These are phyloP conservation scores for Lactarius quietus DNA, from an alignment of 768 basidiomycete genomes.

Conservation along the genomic window DNA sequence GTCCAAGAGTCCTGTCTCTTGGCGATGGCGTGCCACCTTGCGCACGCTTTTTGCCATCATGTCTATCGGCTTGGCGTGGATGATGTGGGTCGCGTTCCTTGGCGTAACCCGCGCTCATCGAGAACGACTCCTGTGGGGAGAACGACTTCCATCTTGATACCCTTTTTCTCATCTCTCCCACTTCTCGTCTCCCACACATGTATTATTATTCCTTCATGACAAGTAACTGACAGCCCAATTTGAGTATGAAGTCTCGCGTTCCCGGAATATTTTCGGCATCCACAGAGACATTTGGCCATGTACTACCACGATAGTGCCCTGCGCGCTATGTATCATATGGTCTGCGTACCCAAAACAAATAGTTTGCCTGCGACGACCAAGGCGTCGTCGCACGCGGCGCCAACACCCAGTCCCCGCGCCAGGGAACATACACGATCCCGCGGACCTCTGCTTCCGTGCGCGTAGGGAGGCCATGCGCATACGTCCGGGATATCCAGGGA, in stretches of 20 bases:
- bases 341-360: constrained; percentile 85
- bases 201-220: constrained; percentile 7
- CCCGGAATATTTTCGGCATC: not conserved
- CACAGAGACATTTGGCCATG: not conserved
- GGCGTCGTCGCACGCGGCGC: constrained; percentile 50
- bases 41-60: constrained; percentile 38
- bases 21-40: constrained; percentile 63
- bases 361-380: constrained; percentile 59
- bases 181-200: constrained; percentile 1
- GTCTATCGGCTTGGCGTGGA: constrained; percentile 57
- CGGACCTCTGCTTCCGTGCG: constrained; percentile 75
- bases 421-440: constrained; percentile 73
- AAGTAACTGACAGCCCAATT: not conserved
- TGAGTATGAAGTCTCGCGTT: not conserved
- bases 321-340: constrained; percentile 35
- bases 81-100: constrained; percentile 54
- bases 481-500: constrained; percentile 60
- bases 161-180: not conserved
- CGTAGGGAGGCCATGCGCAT: constrained; percentile 46
- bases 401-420: constrained; percentile 66
- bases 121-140: constrained; percentile 76
- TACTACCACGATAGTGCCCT: not conserved
- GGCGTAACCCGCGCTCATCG: constrained; percentile 73
- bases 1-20: constrained; percentile 64
- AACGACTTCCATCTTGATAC: constrained; percentile 64